Evolutionary conservation across 805 yeast species (phyloP), one percentile per base, ranked within the genome.

Genomic region (Nakazawaea holstii): DNA sequence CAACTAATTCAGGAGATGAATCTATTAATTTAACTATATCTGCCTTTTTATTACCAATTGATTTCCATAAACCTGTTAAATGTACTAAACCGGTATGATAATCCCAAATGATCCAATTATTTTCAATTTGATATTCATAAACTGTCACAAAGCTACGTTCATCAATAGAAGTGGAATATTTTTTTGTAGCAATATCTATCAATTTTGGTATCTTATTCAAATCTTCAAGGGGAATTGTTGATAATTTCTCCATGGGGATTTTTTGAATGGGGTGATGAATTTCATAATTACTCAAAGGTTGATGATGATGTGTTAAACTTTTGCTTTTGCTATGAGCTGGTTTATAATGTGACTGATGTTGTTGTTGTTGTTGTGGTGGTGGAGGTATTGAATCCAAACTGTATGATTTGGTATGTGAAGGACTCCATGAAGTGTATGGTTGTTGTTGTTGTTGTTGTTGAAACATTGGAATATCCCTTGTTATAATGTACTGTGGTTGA

Each of bases 21-120:
- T 84, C 89, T 30, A 87, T 67, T 39, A 87, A 67, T 62, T 81
- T 82, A 46, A 84, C 87, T 39, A 86, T 84, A 60, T 86, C 94
- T 3, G 92, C 88, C 64, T 86, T 87, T 28, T 74, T 64, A 61
- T 80, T 77, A 8, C 85, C 85, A 40, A 78, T 66, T 8, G 82
- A 79, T 62, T 90, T 87, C 96, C 96, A 89, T 43, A 89, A 74
- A 0, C 95, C 95, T 0, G 96, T 89, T 43, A 89, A 72, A 57
- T 87, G 95, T 9, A 89, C 96, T 60, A 82, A 83, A 0, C 96
- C 96, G 2, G 94, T 81, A 53, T 75, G 77, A 59, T 84, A 82
- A 61, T 86, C 94, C 96, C 96, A 89, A 52, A 88, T 81, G 47
- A 89, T 77, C 79, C 89, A 79, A 55, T 86, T 84, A 49, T 74